Conservation (phyloP, 768 basidiomycete species). For the Serpula lacrymans region DNA sequence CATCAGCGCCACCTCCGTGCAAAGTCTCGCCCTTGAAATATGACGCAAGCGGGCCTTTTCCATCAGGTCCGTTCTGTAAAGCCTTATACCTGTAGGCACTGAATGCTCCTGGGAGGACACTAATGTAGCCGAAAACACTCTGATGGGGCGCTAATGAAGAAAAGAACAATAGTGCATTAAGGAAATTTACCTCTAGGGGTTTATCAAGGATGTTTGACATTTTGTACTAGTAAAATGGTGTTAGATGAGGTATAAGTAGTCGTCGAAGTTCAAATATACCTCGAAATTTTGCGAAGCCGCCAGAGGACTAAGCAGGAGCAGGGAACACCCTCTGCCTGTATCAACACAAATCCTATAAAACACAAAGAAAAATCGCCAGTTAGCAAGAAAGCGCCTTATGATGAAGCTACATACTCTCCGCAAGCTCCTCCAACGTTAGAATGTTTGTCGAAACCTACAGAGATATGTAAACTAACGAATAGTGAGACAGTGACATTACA, state of each 20-base stretch:
- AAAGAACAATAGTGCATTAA: conserved; percentile 1
- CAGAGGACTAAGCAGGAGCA: conserved; percentile 70
- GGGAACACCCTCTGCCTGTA: conserved; percentile 66
- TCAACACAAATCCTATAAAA: conserved; percentile 72
- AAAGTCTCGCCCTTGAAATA: conserved; percentile 94
- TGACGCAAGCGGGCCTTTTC: conserved; percentile 84
- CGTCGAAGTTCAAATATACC: conserved; percentile 28
- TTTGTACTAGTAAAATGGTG: conserved; percentile 59
- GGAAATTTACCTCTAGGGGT: conserved; percentile 73
- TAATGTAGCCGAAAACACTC: conserved; percentile 86
- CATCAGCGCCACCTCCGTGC: conserved; percentile 57
- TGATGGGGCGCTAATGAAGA: conserved; percentile 11
- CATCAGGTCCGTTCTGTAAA: conserved; percentile 80
- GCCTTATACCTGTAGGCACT: conserved; percentile 90
- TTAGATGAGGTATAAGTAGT: conserved; percentile 3
- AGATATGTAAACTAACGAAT: conserved; percentile 7
- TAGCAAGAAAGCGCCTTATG: background rate
- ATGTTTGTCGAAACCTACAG: conserved; percentile 72
- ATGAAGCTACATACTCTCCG: conserved; percentile 63
- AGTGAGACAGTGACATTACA: conserved; percentile 6
- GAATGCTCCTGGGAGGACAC: conserved; percentile 89
- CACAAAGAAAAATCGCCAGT: conserved; percentile 1
- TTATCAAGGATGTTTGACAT: conserved; percentile 97
- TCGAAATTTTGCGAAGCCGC: conserved; percentile 97
- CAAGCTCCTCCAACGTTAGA: conserved; percentile 90